These are phyloP conservation scores for Steccherinum ochraceum DNA, from an alignment of 768 basidiomycete species.

Conservation along the genomic window DNA sequence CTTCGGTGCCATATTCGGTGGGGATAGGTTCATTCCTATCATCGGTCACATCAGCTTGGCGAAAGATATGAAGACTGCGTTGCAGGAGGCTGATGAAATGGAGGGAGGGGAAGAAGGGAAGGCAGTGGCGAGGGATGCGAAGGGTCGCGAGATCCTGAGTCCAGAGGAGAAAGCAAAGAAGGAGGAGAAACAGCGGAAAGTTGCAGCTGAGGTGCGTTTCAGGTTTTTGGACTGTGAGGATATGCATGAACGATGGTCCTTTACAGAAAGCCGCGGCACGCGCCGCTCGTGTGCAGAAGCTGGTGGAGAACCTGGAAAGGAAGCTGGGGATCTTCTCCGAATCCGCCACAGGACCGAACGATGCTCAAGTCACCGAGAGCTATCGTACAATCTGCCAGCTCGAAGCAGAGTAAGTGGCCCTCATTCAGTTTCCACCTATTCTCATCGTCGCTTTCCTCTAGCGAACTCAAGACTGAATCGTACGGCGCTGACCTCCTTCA, in stretches of 20 bases:
- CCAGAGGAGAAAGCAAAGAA: slow-evolving; percentile 35
- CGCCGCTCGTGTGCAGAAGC: slow-evolving; percentile 65
- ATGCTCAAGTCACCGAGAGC: slow-evolving; percentile 61
- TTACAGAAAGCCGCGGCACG: slow-evolving; percentile 73
- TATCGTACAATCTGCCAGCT: slow-evolving; percentile 74
- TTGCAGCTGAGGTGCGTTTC: slow-evolving; percentile 56
- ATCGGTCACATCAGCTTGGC: slow-evolving; percentile 87
- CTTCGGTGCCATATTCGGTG: slow-evolving; percentile 80
- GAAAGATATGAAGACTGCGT: slow-evolving; percentile 86
- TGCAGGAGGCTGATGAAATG: slow-evolving; percentile 80
- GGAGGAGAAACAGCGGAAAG: slow-evolving; percentile 67
- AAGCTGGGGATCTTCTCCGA: slow-evolving; percentile 88
- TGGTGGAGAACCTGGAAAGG: slow-evolving; percentile 72
- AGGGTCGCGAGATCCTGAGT: slow-evolving; percentile 33
- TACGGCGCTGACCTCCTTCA: slow-evolving; percentile 85
- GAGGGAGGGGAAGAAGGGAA: slow-evolving; percentile 38
- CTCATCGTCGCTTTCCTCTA: slow-evolving; percentile 18
- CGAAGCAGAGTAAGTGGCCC: slow-evolving; percentile 67
- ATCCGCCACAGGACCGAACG: slow-evolving; percentile 64
- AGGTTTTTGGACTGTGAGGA: slow-evolving; percentile 1
- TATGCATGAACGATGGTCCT: slow-evolving; percentile 8
- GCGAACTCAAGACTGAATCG: slow-evolving; percentile 78
- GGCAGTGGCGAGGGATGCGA: slow-evolving; percentile 41
- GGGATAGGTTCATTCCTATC: slow-evolving; percentile 78
- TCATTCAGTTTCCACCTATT: neutral